A percentile compares a stretch with the other conserved stretches of the same genome.
Evolutionary conservation across 306 rosid genomes (phyloP).

Genomic region (Vicia sativa): DNA sequence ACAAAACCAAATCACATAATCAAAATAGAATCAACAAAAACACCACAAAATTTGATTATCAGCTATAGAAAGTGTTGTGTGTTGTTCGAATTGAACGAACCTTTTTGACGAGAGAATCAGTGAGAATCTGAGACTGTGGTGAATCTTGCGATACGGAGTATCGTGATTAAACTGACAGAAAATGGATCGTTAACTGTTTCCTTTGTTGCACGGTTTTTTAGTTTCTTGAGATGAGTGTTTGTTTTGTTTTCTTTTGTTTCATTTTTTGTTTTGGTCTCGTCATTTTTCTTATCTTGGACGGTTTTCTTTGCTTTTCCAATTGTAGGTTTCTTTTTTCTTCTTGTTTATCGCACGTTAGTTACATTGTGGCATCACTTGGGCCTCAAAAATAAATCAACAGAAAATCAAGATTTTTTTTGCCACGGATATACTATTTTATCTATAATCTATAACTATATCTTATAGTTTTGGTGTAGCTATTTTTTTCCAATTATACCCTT

Average conservation of each 20-base stretch:
- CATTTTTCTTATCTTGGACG: conserved; percentile 19
- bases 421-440: conserved; percentile 23
- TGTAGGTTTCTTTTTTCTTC: not conserved
- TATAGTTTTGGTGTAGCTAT: too few species aligned
- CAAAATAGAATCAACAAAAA: not conserved
- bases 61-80: not conserved
- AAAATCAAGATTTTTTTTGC: conserved; percentile 2
- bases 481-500: too few species aligned
- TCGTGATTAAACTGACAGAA: not conserved
- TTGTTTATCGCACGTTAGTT: conserved; percentile 34
- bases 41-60: not conserved
- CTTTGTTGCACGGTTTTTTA: too few species aligned
- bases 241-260: not conserved
- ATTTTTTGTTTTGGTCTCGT: not conserved
- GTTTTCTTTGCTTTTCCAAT: not conserved
- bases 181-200: too few species aligned
- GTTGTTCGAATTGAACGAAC: conserved; percentile 21
- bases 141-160: conserved; percentile 11
- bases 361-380: conserved; percentile 10
- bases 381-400: not conserved
- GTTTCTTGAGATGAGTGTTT: not conserved
- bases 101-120: not conserved
- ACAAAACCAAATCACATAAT: not conserved
- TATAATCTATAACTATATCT: too few species aligned
- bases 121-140: not conserved